Evolutionary conservation across 1,139 yeast species (phyloP), one percentile per base, ranked within the genome.

Genomic region (Protomyces gravidus): DNA sequence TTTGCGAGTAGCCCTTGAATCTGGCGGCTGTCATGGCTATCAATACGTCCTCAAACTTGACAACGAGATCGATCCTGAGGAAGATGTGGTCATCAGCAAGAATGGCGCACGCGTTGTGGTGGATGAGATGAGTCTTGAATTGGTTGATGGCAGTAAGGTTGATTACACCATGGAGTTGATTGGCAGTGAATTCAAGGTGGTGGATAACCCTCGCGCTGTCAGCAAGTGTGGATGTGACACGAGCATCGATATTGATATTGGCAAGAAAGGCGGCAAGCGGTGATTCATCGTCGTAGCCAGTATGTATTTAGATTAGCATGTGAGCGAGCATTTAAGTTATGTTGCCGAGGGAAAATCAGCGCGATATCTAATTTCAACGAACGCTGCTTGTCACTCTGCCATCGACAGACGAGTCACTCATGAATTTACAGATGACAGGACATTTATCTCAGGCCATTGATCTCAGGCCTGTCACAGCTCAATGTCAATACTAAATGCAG

Each of bases 11-110:
- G 75, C 79, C n/a, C 97, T 94, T 4, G 97, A 90, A 67, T 86
- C 96, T 68, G 99, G 98, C 5, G 99, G 99, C 2, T 94, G 98
- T 71, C 99, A 92, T 71, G 98, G 99, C 28, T 94, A 89, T 72
- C 98, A 92, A 71, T 92, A 92, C 69, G 81, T 85, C 64, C 76
- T 92, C 67, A 79, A 82, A 62, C 76, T 90, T 55, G 78, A 78
- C 47, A 69, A 73, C 7, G 76, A 78, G 50, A 68, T 76, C 49
- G 73, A 78, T 17, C 68, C 67, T 5, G 69, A 70, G 0, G 57
- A 72, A 79, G 47, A 27, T 52, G 63, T 65, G 15, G 78, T 88
- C 2, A 89, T 89, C 68, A 84, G 80, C 64, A 77, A 90, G 63
- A 80, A 78, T 52, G 86, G 81, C 2, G 94, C 92, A 2, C 77